phyloP scores from a whole-genome alignment of 1,139 yeast species.

The Candida sanyaensis region DNA sequence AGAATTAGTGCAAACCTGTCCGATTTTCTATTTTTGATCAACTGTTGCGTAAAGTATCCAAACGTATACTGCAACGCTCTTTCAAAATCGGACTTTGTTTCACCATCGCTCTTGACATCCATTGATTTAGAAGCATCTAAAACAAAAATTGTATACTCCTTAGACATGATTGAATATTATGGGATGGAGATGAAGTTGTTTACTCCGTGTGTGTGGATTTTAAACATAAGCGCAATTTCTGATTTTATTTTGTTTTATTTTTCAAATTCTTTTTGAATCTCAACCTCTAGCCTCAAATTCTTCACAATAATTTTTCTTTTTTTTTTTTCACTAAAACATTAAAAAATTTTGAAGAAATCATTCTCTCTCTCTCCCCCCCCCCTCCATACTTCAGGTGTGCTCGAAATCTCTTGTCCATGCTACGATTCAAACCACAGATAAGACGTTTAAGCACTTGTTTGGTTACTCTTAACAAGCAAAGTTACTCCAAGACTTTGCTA shows the following conservation, averaged over 20 bases:
- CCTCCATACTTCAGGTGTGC: neutral
- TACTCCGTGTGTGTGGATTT: neutral
- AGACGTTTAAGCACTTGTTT: constrained; percentile 6
- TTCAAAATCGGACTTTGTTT: constrained; percentile 6
- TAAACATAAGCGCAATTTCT: neutral
- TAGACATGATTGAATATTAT: constrained; percentile 14
- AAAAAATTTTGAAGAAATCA: neutral
- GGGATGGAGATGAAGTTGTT: neutral
- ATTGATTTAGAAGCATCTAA: constrained; percentile 14
- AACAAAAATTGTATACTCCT: constrained; percentile 54
- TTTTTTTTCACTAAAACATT: neutral
- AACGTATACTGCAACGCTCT: constrained; percentile 7
- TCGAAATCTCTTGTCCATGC: constrained; percentile 3
- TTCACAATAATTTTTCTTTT: neutral
- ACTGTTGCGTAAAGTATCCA: constrained; percentile 11
- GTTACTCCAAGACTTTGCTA: constrained; percentile 36
- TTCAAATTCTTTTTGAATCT: too few species aligned
- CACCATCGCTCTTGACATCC: constrained; percentile 1
- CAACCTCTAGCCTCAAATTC: too few species aligned
- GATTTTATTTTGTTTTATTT: neutral
- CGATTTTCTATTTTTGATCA: constrained; percentile 14
- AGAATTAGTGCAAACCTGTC: constrained; percentile 13
- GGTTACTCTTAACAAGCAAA: constrained; percentile 8
- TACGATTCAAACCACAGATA: constrained; percentile 7
- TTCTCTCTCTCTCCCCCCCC: neutral